Percentiles rank a stretch among this genome's conserved stretches.
Evolutionary conservation across 805 yeast genomes (phyloP).

Genomic region (Candida incommunis): DNA sequence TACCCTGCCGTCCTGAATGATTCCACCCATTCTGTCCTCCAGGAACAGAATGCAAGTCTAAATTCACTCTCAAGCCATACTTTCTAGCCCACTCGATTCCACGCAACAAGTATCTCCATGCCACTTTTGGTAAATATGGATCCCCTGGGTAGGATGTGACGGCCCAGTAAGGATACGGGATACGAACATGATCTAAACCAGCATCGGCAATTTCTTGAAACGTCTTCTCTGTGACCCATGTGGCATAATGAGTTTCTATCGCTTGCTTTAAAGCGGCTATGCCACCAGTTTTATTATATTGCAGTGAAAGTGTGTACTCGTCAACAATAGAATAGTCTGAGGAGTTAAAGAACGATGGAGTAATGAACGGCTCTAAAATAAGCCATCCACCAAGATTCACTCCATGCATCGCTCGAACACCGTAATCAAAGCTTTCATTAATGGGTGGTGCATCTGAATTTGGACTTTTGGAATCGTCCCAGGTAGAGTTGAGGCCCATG

Average conservation of each 20-base stretch:
- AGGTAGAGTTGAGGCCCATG: slow-evolving; percentile 22
- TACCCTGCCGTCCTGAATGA: slow-evolving; percentile 54
- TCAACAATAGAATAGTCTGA: slow-evolving; percentile 37
- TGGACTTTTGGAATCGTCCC: slow-evolving; percentile 17
- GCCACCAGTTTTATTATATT: slow-evolving; percentile 40
- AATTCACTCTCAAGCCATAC: slow-evolving; percentile 49
- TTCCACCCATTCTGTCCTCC: slow-evolving; percentile 84
- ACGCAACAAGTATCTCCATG: slow-evolving; percentile 38
- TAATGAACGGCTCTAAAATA: slow-evolving; percentile 73
- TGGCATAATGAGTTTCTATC: slow-evolving; percentile 51
- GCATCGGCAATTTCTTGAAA: slow-evolving; percentile 38
- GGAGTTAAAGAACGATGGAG: slow-evolving; percentile 57
- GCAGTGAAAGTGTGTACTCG: slow-evolving; percentile 51
- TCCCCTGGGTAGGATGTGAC: slow-evolving; percentile 28
- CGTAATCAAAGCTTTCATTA: slow-evolving; percentile 15
- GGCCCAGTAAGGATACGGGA: slow-evolving; percentile 79
- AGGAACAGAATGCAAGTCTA: slow-evolving; percentile 71
- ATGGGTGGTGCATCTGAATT: slow-evolving; percentile 18
- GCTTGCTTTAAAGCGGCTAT: slow-evolving; percentile 32
- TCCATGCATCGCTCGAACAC: slow-evolving; percentile 33
- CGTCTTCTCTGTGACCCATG: slow-evolving; percentile 58
- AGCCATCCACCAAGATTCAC: slow-evolving; percentile 88
- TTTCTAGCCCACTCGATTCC: slow-evolving; percentile 56
- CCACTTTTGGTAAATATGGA: slow-evolving; percentile 52
- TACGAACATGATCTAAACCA: slow-evolving; percentile 65